Base-by-base conservation (phyloP, 768 basidiomycete species). In the Lactifluus pinguis region DNA sequence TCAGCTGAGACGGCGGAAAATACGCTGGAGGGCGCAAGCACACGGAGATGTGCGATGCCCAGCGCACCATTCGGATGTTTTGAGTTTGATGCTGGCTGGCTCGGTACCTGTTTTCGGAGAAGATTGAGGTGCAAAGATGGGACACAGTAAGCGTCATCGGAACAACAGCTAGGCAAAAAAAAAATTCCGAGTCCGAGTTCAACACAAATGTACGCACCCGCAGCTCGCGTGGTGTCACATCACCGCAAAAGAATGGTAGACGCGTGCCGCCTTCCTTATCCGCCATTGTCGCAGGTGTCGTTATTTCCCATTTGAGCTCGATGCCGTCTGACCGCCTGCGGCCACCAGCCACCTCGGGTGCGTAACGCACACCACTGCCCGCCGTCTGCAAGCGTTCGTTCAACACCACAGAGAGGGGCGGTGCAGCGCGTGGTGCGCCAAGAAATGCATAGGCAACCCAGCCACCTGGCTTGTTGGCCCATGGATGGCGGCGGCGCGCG, bases 211-310 rank as follows among this genome's bases (percentile, higher is more conserved):
- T 39, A 53, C 55, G 25, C 29, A 85, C 88, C 70, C 87, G 75
- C 70, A 77, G 76, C 2, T 71, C 64, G 52, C 87, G 73, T 2
- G 84, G 80, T 3, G 86, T 87, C 3, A 87, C 72, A 67, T 89
- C 87, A 13, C 85, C 85, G 66, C 88, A 89, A 70, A 85, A 89
- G 68, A 89, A 89, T 7, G 87, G 87, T 17, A 83, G 69, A 67
- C 65, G 2, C 79, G 66, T 45, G 41, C 49, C 59, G 25, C 66
- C 59, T 47, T 54, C 42, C 17, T 78, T 11, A 71, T 66, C 9
- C 29, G n/a, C 49, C 64, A 38, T 49, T 55, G 45, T 14, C 52
- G 55, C 11, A 41, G 83, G 75, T 4, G 74, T 70, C 2, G 75
- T 79, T 42, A 86, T 79, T 44, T 83, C 67, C 86, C 87, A 89